phyloP scores from a whole-genome alignment of 768 basidiomycete species.

The Boletus vinaceobasis region DNA sequence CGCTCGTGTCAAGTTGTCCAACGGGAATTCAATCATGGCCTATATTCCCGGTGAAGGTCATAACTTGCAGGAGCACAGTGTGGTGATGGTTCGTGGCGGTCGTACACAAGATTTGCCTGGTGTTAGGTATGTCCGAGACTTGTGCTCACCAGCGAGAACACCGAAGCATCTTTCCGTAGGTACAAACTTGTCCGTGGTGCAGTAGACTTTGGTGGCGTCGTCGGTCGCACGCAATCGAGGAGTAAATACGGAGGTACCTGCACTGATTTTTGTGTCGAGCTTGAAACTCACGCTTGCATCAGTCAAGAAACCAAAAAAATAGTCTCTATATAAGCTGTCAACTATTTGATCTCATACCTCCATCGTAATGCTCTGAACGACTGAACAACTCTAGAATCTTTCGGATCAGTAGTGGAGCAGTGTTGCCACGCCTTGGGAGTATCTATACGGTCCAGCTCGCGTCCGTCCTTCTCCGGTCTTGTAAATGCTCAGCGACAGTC shows the following conservation, averaged over 20 bases:
- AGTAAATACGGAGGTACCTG: slow-evolving; percentile 88
- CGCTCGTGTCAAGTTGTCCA: slow-evolving; percentile 87
- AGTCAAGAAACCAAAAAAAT: slow-evolving; percentile 88
- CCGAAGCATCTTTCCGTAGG: slow-evolving; percentile 39
- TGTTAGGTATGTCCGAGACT: slow-evolving; percentile 68
- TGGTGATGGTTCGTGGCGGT: slow-evolving; percentile 92
- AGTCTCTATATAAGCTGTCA: slow-evolving; percentile 12
- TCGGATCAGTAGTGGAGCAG: not conserved
- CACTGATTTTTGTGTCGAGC: not conserved
- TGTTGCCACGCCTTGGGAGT: not conserved
- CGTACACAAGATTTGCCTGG: slow-evolving; percentile 97
- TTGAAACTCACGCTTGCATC: slow-evolving; percentile 25
- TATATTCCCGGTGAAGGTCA: slow-evolving; percentile 98
- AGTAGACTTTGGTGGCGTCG: slow-evolving; percentile 87
- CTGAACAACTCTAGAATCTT: not conserved
- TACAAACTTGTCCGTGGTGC: slow-evolving; percentile 96
- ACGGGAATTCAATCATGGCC: slow-evolving; percentile 84
- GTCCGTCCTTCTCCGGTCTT: not conserved
- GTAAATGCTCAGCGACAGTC: not conserved
- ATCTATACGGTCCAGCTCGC: not conserved
- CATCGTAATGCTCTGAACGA: not conserved
- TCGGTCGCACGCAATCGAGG: slow-evolving; percentile 72
- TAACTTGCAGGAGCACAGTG: slow-evolving; percentile 96
- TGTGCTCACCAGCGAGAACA: not conserved
- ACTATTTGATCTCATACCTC: not conserved